Conservation (phyloP, 495 filamentous ascomycete species). For the Ramalina peruviana region DNA sequence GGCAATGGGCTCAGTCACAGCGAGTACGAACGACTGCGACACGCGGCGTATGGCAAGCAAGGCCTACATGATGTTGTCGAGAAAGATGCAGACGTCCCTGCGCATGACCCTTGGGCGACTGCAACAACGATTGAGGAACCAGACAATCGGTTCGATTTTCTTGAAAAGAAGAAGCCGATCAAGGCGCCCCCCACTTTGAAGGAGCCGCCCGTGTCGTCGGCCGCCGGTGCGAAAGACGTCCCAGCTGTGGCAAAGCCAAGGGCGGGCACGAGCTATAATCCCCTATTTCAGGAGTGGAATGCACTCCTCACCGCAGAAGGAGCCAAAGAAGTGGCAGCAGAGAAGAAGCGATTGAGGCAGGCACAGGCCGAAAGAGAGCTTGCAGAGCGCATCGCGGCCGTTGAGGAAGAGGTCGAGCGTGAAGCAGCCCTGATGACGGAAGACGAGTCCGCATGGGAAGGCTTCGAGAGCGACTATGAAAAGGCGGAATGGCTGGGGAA, state of each 20-base stretch:
- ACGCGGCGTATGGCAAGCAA: conserved; percentile 60
- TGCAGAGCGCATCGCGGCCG: conserved; percentile 34
- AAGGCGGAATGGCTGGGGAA: conserved; percentile 46
- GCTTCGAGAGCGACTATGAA: conserved; percentile 58
- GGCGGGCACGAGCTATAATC: conserved; percentile 84
- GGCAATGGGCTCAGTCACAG: conserved; percentile 65
- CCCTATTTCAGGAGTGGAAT: conserved; percentile 70
- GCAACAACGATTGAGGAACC: conserved; percentile 27
- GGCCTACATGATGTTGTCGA: conserved; percentile 38
- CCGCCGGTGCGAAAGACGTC: conserved; percentile 59
- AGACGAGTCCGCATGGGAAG: conserved; percentile 82
- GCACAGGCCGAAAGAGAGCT: conserved; percentile 48
- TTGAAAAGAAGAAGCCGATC: conserved; percentile 46
- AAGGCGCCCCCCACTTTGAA: conserved; percentile 65
- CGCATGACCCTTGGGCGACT: conserved; percentile 68
- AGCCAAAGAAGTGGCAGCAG: conserved; percentile 61
- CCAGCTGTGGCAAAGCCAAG: conserved; percentile 67
- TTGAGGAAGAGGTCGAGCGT: conserved; percentile 43
- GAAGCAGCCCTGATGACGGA: conserved; percentile 59
- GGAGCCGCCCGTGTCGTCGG: conserved; percentile 61
- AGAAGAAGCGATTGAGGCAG: conserved; percentile 59
- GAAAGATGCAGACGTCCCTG: conserved; percentile 32
- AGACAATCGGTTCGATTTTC: conserved; percentile 42
- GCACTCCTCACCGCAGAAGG: conserved; percentile 58
- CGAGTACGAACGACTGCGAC: conserved; percentile 62